Percentiles rank a stretch among this genome's conserved stretches.
Evolutionary conservation across 495 filamentous ascomycete species (phyloP).

Genomic region (Cairneyella variabilis): DNA sequence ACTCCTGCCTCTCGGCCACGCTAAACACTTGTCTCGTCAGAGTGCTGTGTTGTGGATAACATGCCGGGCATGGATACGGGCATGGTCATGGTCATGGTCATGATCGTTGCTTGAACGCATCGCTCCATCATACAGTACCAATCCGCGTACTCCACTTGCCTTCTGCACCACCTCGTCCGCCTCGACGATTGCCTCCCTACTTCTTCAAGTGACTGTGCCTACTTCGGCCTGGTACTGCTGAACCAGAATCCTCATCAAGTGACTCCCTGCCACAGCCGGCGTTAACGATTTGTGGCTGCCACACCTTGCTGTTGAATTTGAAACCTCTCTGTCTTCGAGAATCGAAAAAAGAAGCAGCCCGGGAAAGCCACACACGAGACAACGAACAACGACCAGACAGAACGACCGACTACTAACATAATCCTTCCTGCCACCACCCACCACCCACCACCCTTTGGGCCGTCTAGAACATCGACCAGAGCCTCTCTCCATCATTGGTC

Average conservation of each 20-base stretch:
- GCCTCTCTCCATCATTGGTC: not conserved
- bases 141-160: not conserved
- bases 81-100: no score
- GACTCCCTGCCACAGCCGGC: no score
- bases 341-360: not conserved
- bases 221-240: not conserved
- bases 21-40: not conserved
- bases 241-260: no score
- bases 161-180: not conserved
- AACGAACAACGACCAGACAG: not conserved
- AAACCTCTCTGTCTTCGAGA: constrained; percentile 8
- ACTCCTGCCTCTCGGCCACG: not conserved
- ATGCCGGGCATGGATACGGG: no score
- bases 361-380: constrained; percentile 24
- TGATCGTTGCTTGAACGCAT: not conserved
- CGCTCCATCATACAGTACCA: not conserved
- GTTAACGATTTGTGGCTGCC: no score
- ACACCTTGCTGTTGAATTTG: constrained; percentile 1
- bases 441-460: not conserved
- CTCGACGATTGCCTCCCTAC: not conserved
- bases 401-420: not conserved
- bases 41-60: not conserved
- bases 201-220: not conserved
- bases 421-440: not conserved
- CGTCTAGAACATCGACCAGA: no score